These are phyloP conservation scores for Amphicarpaea edgeworthii DNA, from an alignment of 306 rosid species.

Conservation along the genomic window DNA sequence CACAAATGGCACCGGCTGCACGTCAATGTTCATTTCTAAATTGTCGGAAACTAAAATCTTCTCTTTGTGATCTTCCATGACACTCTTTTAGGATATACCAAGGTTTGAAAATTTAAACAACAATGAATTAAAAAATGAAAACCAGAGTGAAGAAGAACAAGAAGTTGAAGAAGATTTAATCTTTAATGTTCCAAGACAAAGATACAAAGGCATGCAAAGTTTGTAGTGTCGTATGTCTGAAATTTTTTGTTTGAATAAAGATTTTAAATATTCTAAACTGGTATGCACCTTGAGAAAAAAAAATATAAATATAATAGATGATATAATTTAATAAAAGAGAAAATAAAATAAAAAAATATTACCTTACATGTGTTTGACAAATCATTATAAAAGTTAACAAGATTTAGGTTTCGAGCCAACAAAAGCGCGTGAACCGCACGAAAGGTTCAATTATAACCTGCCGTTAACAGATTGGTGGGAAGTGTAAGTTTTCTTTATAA, in stretches of 20 bases:
- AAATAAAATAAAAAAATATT: too few relatives aligned
- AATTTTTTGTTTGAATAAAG: too few relatives aligned
- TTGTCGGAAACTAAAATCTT: slow-evolving; percentile 40
- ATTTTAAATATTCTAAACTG: too few relatives aligned
- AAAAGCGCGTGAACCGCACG: neutral
- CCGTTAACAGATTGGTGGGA: neutral
- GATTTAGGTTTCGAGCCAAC: neutral
- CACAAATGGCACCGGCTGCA: slow-evolving; percentile 5
- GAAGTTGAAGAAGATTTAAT: neutral
- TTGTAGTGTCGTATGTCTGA: neutral
- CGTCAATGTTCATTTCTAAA: slow-evolving; percentile 2
- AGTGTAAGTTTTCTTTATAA: neutral
- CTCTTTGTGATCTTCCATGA: slow-evolving; percentile 1
- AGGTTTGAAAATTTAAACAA: neutral
- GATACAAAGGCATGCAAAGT: slow-evolving; percentile 3
- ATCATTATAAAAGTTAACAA: neutral
- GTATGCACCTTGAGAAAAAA: too few relatives aligned
- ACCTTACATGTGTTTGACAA: too few relatives aligned
- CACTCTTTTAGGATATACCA: neutral
- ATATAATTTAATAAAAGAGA: too few relatives aligned
- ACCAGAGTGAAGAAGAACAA: neutral
- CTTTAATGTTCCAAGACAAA: too few relatives aligned
- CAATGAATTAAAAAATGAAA: neutral
- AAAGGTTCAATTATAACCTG: neutral
- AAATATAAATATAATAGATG: too few relatives aligned